phyloP scores from a whole-genome alignment of 768 basidiomycete species.

The Suillus bovinus region DNA sequence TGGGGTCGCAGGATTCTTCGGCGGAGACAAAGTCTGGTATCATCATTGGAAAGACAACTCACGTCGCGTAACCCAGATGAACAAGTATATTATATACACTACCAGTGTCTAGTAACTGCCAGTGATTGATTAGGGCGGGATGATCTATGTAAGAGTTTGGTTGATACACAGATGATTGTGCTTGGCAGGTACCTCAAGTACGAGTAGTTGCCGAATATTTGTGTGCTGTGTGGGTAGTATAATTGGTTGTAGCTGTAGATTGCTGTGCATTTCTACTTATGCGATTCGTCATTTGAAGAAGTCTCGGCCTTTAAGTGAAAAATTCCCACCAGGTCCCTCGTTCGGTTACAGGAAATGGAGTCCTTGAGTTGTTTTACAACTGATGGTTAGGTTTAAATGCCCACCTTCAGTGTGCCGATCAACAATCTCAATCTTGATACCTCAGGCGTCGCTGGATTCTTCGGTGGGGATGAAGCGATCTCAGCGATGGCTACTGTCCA shows the following conservation, averaged over 20 bases:
- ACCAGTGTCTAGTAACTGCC: background rate
- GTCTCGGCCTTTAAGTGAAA: background rate
- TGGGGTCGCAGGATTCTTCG: conserved; percentile 35
- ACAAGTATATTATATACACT: no score
- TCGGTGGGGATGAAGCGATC: conserved; percentile 37
- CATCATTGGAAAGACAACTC: conserved; percentile 48
- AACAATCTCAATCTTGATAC: conserved; percentile 22
- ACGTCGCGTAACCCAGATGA: conserved; percentile 40
- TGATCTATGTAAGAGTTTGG: background rate
- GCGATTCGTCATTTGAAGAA: background rate
- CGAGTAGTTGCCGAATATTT: background rate
- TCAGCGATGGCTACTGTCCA: conserved; percentile 37
- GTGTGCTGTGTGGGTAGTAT: background rate
- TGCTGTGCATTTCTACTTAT: background rate
- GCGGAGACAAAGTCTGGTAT: conserved; percentile 45
- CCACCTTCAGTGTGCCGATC: background rate
- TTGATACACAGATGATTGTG: background rate
- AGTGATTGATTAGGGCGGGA: background rate
- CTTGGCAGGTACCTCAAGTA: background rate
- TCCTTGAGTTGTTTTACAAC: background rate
- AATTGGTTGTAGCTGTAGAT: background rate
- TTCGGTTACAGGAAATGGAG: background rate
- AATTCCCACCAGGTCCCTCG: background rate
- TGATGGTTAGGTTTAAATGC: background rate
- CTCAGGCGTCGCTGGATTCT: conserved; percentile 35